A percentile compares a stretch with the other conserved stretches of the same genome.
Conservation (phyloP, 768 basidiomycete genomes). For the Russula vinacea region DNA sequence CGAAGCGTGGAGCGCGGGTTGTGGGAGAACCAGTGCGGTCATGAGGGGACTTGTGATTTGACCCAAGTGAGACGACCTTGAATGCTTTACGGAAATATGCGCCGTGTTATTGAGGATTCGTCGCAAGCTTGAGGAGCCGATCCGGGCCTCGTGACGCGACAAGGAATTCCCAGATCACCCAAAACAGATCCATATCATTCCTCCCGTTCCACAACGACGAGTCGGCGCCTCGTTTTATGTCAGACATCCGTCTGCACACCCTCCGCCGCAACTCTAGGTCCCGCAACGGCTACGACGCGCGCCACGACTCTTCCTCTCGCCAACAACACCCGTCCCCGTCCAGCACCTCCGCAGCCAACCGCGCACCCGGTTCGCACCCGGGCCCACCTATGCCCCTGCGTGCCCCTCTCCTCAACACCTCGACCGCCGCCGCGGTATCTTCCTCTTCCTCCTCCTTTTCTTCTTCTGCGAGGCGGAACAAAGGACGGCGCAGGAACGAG, state of each 20-base stretch:
- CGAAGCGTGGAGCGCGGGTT: no score
- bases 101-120: no score
- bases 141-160: no score
- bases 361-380: slow-evolving; percentile 11
- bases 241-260: slow-evolving; percentile 28
- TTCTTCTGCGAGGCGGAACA: slow-evolving; percentile 21
- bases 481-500: slow-evolving; percentile 20
- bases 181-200: background rate
- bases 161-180: no score
- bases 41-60: no score
- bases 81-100: no score
- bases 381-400: slow-evolving; percentile 23
- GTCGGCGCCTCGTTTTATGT: slow-evolving; percentile 25
- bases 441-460: background rate
- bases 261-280: slow-evolving; percentile 17
- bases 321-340: slow-evolving; percentile 7
- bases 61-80: no score
- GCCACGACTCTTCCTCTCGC: slow-evolving; percentile 7
- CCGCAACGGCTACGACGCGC: slow-evolving; percentile 22
- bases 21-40: no score
- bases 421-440: background rate
- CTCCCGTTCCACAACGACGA: slow-evolving; percentile 16
- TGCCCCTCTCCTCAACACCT: background rate
- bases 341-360: background rate
- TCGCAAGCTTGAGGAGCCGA: no score